A percentile compares a stretch with the other conserved stretches of the same genome.
Conservation (phyloP, 352 stramenopile genomes). For the Phytophthora hybrid region DNA sequence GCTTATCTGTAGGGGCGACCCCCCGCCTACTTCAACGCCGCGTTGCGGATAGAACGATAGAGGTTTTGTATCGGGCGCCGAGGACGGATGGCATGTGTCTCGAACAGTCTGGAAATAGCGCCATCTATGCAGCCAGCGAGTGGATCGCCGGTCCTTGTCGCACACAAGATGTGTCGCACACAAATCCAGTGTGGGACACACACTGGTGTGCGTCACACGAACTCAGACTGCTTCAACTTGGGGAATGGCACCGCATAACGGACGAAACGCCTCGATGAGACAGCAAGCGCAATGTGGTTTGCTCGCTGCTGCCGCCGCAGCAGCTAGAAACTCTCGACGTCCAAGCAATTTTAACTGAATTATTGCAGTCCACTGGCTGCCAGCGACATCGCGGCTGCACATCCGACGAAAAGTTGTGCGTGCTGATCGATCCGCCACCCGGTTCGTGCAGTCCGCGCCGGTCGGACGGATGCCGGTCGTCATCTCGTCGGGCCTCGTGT, state of each 20-base stretch:
- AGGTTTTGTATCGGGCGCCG: slow-evolving; percentile 22
- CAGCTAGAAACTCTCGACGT: neutral
- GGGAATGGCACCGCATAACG: slow-evolving; percentile 20
- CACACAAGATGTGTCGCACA: slow-evolving; percentile 22
- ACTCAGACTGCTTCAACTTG: slow-evolving; percentile 27
- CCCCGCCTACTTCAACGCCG: slow-evolving; percentile 19
- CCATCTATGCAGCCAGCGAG: slow-evolving; percentile 11
- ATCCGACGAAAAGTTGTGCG: neutral
- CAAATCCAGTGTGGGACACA: slow-evolving; percentile 20
- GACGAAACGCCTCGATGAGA: slow-evolving; percentile 26
- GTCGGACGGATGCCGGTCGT: slow-evolving; percentile 36
- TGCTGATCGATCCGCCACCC: neutral
- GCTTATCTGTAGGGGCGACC: slow-evolving; percentile 8
- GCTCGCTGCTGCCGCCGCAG: neutral
- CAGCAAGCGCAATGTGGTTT: neutral
- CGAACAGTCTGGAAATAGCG: slow-evolving; percentile 4
- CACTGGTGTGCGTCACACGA: slow-evolving; percentile 16
- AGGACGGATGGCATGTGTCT: slow-evolving; percentile 23
- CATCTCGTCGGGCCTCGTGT: slow-evolving; percentile 24
- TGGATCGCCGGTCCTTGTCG: slow-evolving; percentile 27
- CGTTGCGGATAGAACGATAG: neutral
- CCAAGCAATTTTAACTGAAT: slow-evolving; percentile 9
- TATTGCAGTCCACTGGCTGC: neutral
- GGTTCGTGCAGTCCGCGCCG: neutral
- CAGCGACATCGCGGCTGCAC: no score